phyloP scores from a whole-genome alignment of 495 filamentous ascomycete species.

The Lentithecium fluviatile region DNA sequence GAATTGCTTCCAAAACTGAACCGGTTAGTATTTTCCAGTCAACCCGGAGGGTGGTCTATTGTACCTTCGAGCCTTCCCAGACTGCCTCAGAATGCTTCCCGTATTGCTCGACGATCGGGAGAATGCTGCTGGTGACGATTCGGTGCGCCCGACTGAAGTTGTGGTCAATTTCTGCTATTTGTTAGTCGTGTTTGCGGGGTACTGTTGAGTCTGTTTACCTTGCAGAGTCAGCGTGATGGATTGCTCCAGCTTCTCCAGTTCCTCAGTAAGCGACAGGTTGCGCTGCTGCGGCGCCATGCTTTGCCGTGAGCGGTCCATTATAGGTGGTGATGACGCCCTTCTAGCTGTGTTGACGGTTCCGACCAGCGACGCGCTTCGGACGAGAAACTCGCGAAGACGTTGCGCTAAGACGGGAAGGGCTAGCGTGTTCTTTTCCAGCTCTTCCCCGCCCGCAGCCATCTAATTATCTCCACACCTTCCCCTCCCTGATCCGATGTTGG shows the following conservation, averaged over 20 bases:
- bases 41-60: too few relatives aligned
- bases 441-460: too few relatives aligned
- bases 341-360: not conserved
- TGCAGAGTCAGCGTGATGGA: constrained; percentile 94
- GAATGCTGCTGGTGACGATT: constrained; percentile 89
- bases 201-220: constrained; percentile 52
- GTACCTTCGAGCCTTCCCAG: constrained; percentile 93
- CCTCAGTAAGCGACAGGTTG: constrained; percentile 81
- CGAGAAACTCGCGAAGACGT: too few relatives aligned
- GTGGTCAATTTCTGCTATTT: constrained; percentile 82
- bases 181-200: constrained; percentile 13
- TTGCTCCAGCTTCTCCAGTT: constrained; percentile 94
- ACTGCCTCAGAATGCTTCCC: constrained; percentile 89
- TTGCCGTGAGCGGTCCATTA: constrained; percentile 39
- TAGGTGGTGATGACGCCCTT: not conserved
- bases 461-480: too few relatives aligned
- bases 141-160: constrained; percentile 97
- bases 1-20: constrained; percentile 96
- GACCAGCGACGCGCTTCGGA: too few relatives aligned
- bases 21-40: too few relatives aligned
- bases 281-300: constrained; percentile 54
- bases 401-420: too few relatives aligned
- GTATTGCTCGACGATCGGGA: constrained; percentile 95
- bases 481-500: too few relatives aligned
- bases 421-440: too few relatives aligned